Evolutionary conservation across 2,329 filamentous ascomycete species (phyloP), one percentile per base, ranked within the genome.

Genomic region (Fusarium pseudocircinatum): DNA sequence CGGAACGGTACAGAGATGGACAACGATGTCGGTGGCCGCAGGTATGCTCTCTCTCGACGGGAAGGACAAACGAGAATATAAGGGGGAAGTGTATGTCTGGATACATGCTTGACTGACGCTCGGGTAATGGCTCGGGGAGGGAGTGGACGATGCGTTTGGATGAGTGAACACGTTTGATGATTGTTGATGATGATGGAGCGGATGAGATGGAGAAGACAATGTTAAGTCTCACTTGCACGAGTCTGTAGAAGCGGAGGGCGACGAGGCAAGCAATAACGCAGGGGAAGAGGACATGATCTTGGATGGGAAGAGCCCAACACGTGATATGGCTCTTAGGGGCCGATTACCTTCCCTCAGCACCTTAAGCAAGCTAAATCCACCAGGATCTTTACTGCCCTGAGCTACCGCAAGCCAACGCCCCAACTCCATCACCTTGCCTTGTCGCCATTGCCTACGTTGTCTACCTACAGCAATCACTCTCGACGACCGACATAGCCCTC

Each of bases 141-240:
- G 16, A 50, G 16, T 0, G 13, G 16, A 24, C 4, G 6, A 24
- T 14, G 22, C 12, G 4, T 18, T 20, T 20, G 30, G 30, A 50
- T 20, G n/a, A 14, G 4, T 24, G 22, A 13, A 9, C 8, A 24
- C n/a, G 12, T 2, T 14, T 49, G 15, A n/a, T 32, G 47, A 4
- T 14, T 24, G 30, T 34, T 34, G 30, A 6, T 2, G n/a, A 24
- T 50, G 12, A 24, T 24, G 1, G 22, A 50, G 11, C 6, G 12
- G 30, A 20, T 2, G n/a, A 34, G 8, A 50, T 24, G 30, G 8
- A 34, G 47, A 14, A 20, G n/a, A 6, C 6, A 20, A 24, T 13
- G 2, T 20, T 6, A 24, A n/a, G 16, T 15, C 6, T 18, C 7
- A 10, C 2, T 2, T 24, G 4, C 6, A 20, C 8, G 1, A 14